Evolutionary conservation across 1,284 basidiomycete genomes (phyloP).

Genomic region (Boletellus sp.): DNA sequence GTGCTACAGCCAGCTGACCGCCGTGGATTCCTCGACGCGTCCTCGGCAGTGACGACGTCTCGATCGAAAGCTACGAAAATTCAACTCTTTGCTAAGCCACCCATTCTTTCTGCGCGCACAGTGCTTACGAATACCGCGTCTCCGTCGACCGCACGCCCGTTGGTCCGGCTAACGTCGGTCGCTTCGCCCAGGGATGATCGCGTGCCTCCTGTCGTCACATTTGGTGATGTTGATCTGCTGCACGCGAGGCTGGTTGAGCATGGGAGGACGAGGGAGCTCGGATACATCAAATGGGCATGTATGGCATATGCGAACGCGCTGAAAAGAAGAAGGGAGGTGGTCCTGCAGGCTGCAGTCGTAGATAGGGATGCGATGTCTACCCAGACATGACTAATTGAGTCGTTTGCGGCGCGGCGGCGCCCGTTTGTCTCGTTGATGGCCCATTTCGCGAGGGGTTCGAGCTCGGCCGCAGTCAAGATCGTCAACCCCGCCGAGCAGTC

Average conservation of each 20-base stretch:
- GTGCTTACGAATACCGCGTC: conserved; percentile 35
- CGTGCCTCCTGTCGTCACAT: conserved; percentile 65
- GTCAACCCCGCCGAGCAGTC: conserved; percentile 44
- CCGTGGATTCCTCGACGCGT: not conserved
- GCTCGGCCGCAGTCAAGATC: conserved; percentile 53
- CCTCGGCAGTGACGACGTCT: not conserved
- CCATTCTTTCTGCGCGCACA: conserved; percentile 53
- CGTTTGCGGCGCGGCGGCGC: not conserved
- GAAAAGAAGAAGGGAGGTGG: conserved; percentile 50
- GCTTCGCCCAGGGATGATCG: conserved; percentile 59
- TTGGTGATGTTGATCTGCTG: conserved; percentile 60
- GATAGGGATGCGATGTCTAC: conserved; percentile 8
- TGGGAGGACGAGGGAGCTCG: conserved; percentile 43
- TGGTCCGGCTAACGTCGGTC: conserved; percentile 57
- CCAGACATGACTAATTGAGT: conserved; percentile 20
- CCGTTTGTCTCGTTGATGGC: conserved; percentile 26
- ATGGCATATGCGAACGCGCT: conserved; percentile 66
- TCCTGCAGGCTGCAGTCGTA: conserved; percentile 33
- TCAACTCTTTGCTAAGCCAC: conserved; percentile 35
- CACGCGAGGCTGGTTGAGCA: conserved; percentile 58
- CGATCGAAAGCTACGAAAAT: conserved; percentile 3
- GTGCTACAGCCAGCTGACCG: conserved; percentile 19
- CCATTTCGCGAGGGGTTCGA: conserved; percentile 42
- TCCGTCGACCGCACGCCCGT: conserved; percentile 43
- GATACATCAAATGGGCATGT: conserved; percentile 62